Conservation (phyloP, 257 asterid genomes). For the Jaltomata sinuosa region DNA sequence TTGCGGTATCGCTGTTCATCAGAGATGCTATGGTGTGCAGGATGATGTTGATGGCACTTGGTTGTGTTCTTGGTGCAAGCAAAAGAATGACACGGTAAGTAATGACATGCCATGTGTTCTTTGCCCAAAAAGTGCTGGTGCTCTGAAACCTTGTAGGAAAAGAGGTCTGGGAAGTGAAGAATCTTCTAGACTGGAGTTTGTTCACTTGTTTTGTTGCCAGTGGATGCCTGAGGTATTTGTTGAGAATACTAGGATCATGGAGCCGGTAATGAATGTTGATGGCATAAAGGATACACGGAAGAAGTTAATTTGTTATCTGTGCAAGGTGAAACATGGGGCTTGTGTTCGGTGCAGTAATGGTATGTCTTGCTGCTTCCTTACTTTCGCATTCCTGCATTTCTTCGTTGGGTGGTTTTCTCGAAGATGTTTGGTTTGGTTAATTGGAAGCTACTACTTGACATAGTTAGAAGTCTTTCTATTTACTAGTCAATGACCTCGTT, state of each 20-base stretch:
- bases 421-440: constrained; percentile 15
- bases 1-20: constrained; percentile 81
- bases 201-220: constrained; percentile 92
- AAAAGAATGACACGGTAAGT: constrained; percentile 26
- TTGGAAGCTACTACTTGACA: not conserved
- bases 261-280: constrained; percentile 66
- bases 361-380: constrained; percentile 55
- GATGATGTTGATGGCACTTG: constrained; percentile 65
- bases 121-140: constrained; percentile 87
- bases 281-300: constrained; percentile 61
- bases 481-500: not conserved
- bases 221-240: constrained; percentile 92
- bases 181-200: constrained; percentile 35
- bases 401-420: constrained; percentile 27
- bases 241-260: constrained; percentile 80
- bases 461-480: not conserved
- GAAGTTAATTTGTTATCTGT: constrained; percentile 72
- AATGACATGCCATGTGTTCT: constrained; percentile 61
- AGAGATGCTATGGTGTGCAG: constrained; percentile 92
- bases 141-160: constrained; percentile 63
- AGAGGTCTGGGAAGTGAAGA: constrained; percentile 28
- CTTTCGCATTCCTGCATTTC: constrained; percentile 27
- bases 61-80: constrained; percentile 90
- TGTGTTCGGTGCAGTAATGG: constrained; percentile 98
- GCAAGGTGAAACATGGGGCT: constrained; percentile 94